phyloP scores from a whole-genome alignment of 495 filamentous ascomycete genomes.

The Trichoderma asperelloides region DNA sequence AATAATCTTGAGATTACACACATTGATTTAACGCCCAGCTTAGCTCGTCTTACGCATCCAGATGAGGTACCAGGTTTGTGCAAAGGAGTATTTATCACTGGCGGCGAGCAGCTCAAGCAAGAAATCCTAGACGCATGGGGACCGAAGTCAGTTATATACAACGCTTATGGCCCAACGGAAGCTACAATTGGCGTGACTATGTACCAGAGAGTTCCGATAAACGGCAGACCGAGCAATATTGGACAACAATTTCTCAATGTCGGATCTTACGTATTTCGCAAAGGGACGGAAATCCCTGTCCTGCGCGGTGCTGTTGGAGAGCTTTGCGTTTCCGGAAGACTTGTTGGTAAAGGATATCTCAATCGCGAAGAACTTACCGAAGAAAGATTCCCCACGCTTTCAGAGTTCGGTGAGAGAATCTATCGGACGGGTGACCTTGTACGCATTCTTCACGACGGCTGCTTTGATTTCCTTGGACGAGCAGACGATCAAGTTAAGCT shows the following conservation, averaged over 20 bases:
- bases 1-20: constrained; percentile 69
- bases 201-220: constrained; percentile 58
- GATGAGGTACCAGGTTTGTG: constrained; percentile 60
- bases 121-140: constrained; percentile 69
- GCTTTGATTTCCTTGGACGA: constrained; percentile 65
- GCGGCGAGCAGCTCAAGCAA: constrained; percentile 62
- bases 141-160: constrained; percentile 54
- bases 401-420: constrained; percentile 41
- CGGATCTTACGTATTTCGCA: constrained; percentile 67
- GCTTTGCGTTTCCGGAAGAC: constrained; percentile 73
- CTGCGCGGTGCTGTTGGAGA: constrained; percentile 76
- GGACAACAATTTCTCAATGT: constrained; percentile 77
- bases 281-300: constrained; percentile 57
- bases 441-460: constrained; percentile 58
- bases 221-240: constrained; percentile 76
- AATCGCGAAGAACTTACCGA: constrained; percentile 61
- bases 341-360: constrained; percentile 83
- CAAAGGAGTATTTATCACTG: constrained; percentile 66
- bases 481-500: constrained; percentile 77
- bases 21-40: constrained; percentile 68
- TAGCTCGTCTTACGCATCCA: constrained; percentile 52
- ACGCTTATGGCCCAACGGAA: constrained; percentile 79
- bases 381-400: constrained; percentile 52
- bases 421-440: constrained; percentile 80
- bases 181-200: constrained; percentile 82